Evolutionary conservation across 2,329 filamentous ascomycete species (phyloP), one percentile per base, ranked within the genome.

Genomic region (Ophiostoma triangulosporum): DNA sequence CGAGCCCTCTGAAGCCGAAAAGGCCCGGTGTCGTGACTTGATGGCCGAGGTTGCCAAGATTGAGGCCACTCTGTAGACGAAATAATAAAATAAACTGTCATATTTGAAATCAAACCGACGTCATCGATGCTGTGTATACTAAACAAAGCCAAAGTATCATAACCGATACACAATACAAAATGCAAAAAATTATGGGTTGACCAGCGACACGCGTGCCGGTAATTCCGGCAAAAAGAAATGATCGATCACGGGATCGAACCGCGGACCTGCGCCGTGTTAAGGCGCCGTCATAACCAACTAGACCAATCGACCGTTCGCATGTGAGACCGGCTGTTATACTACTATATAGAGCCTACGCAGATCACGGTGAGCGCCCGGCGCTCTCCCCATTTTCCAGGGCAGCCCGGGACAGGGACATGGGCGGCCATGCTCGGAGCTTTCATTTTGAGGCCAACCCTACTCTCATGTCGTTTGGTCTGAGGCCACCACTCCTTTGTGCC

Each of bases 1-100:
- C 58, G 68, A 68, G 51, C 68, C 70, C 2, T 60, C 64, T 1
- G 69, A 71, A 14, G 69, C 67, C n/a, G 69, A 65, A 0, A 75
- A 74, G 66, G 62, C 66, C 59, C 62, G 59, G 7, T 68, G 74
- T 9, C 62, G 66, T 40, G 61, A 64, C 24, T 64, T 66, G 32
- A 70, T 74, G 68, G 66, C 64, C 4, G 68, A 64, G 57, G 61
- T 69, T 48, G 73, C 73, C 0, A 67, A 73, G 45, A 70, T 73
- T n/a, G 72, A 71, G 60, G 69, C 76, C 43, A 46, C 51, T 2
- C 17, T 58, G 40, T 59, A 50, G 2, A 20, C 6, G 15, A 14
- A 22, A 11, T 4, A 29, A 43, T 26, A 35, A 50, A 32, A 36
- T 27, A 22, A 36, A 40, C 14, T 33, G n/a, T 14, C 3, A 50